phyloP scores from a whole-genome alignment of 306 rosid genomes.

The Heteromeles arbutifolia region DNA sequence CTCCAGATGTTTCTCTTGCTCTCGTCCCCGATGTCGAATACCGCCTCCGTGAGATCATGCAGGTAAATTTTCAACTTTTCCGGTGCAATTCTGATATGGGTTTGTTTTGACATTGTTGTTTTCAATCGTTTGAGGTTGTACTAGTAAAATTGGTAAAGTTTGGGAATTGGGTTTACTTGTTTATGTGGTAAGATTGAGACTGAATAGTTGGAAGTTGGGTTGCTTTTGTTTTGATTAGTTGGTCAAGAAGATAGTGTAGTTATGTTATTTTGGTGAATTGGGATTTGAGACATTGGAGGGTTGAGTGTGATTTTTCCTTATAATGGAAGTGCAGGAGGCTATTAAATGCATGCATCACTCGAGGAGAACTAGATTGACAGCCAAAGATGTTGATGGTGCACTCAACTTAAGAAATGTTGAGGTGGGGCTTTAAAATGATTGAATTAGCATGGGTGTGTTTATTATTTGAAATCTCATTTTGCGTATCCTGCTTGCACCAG shows the following conservation, averaged over 20 bases:
- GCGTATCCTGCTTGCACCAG: slow-evolving; percentile 31
- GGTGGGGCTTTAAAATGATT: slow-evolving; percentile 32
- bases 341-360: slow-evolving; percentile 97
- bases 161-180: not conserved
- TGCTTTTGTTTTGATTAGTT: not conserved
- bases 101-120: not conserved
- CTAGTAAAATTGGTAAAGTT: not conserved
- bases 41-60: slow-evolving; percentile 93
- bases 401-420: slow-evolving; percentile 78
- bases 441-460: not conserved
- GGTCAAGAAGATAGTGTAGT: not conserved
- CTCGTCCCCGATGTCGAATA: slow-evolving; percentile 91
- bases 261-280: not conserved
- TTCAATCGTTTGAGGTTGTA: not conserved
- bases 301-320: not conserved
- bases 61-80: slow-evolving; percentile 32
- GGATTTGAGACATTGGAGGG: not conserved
- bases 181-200: not conserved
- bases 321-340: slow-evolving; percentile 60
- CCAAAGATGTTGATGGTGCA: slow-evolving; percentile 83
- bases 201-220: not conserved
- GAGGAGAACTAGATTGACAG: slow-evolving; percentile 57
- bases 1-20: slow-evolving; percentile 74
- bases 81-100: not conserved
- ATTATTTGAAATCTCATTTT: slow-evolving; percentile 8